Evolutionary conservation across 768 basidiomycete species (phyloP), one percentile per base, ranked within the genome.

Genomic region (Xerocomus brunneocitrinus): DNA sequence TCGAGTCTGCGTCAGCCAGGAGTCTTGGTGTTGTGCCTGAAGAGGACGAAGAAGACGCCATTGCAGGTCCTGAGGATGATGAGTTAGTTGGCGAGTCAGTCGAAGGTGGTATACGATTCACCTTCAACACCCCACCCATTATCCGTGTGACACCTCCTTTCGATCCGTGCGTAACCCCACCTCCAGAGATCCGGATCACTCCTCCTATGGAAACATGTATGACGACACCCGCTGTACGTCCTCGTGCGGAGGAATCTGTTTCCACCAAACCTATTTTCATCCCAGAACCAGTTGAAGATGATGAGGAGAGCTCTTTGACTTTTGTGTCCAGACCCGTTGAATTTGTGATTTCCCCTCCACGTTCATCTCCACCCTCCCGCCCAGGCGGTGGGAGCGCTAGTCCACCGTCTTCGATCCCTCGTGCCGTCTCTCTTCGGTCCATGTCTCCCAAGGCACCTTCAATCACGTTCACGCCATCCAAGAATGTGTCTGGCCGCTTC

Each of bases 31-130:
- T 66, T 27, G 76, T 80, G 3, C 63, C 71, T 27, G 76, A 79
- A 52, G 81, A 81, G 38, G 64, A 68, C 3, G 69, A 71, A 38
- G 64, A 67, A 4, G 54, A 58, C 5, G 62, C 42, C 5, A 45
- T 47, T 61, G 61, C 62, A 22, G 73, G 66, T 19, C 60, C 62
- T 5, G 73, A 77, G 13, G 73, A 73, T 25, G 77, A 78, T 13
- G 77, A 81, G 40, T 77, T 82, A 59, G 75, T 82, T 50, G 84
- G 83, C 30, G 80, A 85, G 55, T 69, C 66, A 52, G 79, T 80
- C 40, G 81, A 78, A 47, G 77, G 83, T 30, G 89, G 88, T 5
- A 87, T 91, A 63, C 82, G 78, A 56, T 89, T 90, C 59, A 85
- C 78, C 3, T 89, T 90, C 56, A 82, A 80, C 3, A 79, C 83